These are phyloP conservation scores for Pichia scutulata DNA, from an alignment of 805 yeast species.

Conservation along the genomic window DNA sequence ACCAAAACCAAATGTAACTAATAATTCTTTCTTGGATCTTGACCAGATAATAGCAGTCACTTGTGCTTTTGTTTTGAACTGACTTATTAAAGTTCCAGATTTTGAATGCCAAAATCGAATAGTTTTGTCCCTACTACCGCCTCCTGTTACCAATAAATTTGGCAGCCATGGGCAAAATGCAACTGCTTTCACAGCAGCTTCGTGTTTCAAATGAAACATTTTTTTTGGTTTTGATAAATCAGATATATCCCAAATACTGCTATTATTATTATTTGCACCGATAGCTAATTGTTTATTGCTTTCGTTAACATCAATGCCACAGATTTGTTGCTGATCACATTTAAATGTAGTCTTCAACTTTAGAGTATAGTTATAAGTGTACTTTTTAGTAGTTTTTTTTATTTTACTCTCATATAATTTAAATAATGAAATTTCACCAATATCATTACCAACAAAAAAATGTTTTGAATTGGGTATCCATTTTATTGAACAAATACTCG, in stretches of 20 bases:
- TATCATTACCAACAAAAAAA: conserved; percentile 60
- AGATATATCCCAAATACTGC: conserved; percentile 67
- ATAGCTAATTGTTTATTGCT: conserved; percentile 55
- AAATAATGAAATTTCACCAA: conserved; percentile 48
- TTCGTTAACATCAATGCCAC: conserved; percentile 57
- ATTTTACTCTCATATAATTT: conserved; percentile 19
- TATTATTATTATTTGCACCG: conserved; percentile 80
- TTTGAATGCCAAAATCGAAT: conserved; percentile 81
- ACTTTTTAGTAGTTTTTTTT: background rate
- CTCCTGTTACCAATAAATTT: conserved; percentile 79
- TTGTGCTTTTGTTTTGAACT: conserved; percentile 58
- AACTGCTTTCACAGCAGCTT: conserved; percentile 85
- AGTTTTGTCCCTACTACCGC: conserved; percentile 76
- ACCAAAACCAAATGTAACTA: conserved; percentile 79
- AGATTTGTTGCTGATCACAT: conserved; percentile 51
- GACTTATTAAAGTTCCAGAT: conserved; percentile 62
- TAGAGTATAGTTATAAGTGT: background rate
- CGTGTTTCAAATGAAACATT: conserved; percentile 49
- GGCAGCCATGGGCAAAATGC: conserved; percentile 90
- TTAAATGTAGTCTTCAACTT: conserved; percentile 27
- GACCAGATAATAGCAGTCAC: conserved; percentile 81
- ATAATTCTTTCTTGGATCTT: conserved; percentile 48
- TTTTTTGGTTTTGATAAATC: conserved; percentile 34
- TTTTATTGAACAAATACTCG: conserved; percentile 47
- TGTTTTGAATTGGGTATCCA: conserved; percentile 44